Conservation (phyloP, 139 green algal species). For the Chlorella sp. region DNA sequence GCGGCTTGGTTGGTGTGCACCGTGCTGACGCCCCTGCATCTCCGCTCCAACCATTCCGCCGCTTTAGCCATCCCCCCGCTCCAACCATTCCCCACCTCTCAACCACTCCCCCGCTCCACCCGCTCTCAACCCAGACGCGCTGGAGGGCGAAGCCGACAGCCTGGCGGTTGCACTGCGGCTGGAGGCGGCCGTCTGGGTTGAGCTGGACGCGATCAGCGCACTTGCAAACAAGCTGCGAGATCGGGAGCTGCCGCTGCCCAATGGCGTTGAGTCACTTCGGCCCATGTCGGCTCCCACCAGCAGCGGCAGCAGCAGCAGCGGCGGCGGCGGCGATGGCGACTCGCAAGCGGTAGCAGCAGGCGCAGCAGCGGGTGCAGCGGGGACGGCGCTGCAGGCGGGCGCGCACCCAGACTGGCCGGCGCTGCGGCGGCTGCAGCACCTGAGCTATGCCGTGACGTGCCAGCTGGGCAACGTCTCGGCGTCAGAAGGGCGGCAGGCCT, state of each 20-base stretch:
- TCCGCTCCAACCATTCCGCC: background rate
- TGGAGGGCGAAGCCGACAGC: background rate
- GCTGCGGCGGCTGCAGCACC: slow-evolving; percentile 30
- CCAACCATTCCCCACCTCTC: background rate
- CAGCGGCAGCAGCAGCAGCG: background rate
- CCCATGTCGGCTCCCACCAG: background rate
- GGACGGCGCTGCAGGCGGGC: too few species aligned
- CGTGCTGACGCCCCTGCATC: background rate
- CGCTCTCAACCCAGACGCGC: background rate
- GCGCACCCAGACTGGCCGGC: slow-evolving; percentile 32
- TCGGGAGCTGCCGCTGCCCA: slow-evolving; percentile 28
- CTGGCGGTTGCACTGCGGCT: slow-evolving; percentile 31
- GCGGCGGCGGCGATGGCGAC: background rate
- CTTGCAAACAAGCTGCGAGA: slow-evolving; percentile 34
- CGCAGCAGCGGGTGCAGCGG: background rate
- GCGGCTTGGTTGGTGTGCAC: too few species aligned
- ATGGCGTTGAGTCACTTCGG: slow-evolving; percentile 54
- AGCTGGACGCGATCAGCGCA: slow-evolving; percentile 48
- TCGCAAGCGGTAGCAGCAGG: background rate
- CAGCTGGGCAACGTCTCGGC: slow-evolving; percentile 16
- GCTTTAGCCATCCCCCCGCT: background rate
- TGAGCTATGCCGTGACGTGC: slow-evolving; percentile 2
- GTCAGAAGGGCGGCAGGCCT: slow-evolving; percentile 38
- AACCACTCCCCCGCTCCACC: too few species aligned
- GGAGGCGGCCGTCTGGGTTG: slow-evolving; percentile 47